Conservation (phyloP, 495 filamentous ascomycete genomes). For the Lophium mytilinum region DNA sequence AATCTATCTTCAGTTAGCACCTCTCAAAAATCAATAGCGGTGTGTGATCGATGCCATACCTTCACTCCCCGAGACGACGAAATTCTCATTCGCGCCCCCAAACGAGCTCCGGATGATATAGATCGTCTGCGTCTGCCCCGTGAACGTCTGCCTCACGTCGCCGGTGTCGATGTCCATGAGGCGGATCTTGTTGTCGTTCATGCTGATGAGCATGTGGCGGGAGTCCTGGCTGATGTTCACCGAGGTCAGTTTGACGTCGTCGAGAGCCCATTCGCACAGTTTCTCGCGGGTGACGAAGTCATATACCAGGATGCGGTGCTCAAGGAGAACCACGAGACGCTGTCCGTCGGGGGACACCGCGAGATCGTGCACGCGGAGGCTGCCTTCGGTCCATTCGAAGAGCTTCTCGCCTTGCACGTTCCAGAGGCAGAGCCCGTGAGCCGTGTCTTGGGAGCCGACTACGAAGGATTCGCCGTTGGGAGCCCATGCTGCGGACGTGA, state of each 20-base stretch:
- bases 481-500: slow-evolving; percentile 80
- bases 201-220: slow-evolving; percentile 70
- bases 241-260: slow-evolving; percentile 57
- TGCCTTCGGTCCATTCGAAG: slow-evolving; percentile 52
- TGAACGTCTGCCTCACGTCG: slow-evolving; percentile 61
- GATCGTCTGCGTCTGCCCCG: slow-evolving; percentile 60
- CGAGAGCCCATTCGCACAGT: slow-evolving; percentile 61
- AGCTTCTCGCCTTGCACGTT: slow-evolving; percentile 48
- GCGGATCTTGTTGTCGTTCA: slow-evolving; percentile 63
- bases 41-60: slow-evolving; percentile 41
- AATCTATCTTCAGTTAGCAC: slow-evolving; percentile 42
- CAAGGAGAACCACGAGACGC: slow-evolving; percentile 69
- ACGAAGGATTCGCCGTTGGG: slow-evolving; percentile 71
- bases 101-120: slow-evolving; percentile 75
- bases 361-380: slow-evolving; percentile 74
- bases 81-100: slow-evolving; percentile 84
- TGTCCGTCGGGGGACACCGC: slow-evolving; percentile 71
- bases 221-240: slow-evolving; percentile 76
- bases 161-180: slow-evolving; percentile 68
- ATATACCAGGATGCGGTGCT: slow-evolving; percentile 68
- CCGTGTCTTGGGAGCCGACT: slow-evolving; percentile 66
- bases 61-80: slow-evolving; percentile 86
- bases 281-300: slow-evolving; percentile 66
- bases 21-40: neutral
- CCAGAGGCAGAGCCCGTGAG: slow-evolving; percentile 61